Evolutionary conservation across 2,329 filamentous ascomycete genomes (phyloP).

Genomic region (Aureobasidium leucospermi): DNA sequence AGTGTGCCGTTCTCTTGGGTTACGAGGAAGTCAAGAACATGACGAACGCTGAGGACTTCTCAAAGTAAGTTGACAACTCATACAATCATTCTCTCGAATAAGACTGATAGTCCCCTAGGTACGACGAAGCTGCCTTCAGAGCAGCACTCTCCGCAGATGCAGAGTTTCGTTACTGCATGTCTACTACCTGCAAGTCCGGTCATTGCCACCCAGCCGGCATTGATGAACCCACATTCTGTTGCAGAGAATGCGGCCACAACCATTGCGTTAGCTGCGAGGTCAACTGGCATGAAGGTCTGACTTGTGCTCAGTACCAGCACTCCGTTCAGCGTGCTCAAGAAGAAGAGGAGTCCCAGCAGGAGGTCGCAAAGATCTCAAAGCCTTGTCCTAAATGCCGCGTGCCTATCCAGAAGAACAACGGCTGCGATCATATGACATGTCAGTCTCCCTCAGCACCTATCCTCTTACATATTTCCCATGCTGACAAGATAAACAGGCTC

Average conservation of each 20-base stretch:
- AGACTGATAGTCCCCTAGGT: not conserved
- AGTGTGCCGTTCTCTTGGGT: not conserved
- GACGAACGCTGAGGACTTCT: not conserved
- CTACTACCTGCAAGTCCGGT: constrained; percentile 10
- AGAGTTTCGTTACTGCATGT: not conserved
- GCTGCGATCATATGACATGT: constrained; percentile 6
- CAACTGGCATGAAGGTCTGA: constrained; percentile 26
- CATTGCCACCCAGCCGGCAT: constrained; percentile 19
- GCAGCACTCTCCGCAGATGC: not conserved
- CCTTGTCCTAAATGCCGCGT: not conserved
- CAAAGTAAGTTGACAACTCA: not conserved
- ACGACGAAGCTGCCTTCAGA: not conserved
- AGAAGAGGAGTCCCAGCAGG: not conserved
- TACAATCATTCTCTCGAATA: not conserved
- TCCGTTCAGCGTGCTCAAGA: not conserved
- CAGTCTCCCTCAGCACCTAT: not conserved
- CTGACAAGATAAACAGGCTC: not conserved
- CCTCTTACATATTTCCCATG: too few species aligned
- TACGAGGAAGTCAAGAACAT: not conserved
- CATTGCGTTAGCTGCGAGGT: constrained; percentile 26
- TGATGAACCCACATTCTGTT: constrained; percentile 22
- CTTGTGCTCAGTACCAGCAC: constrained; percentile 17
- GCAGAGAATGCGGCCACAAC: constrained; percentile 22
- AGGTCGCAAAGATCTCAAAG: not conserved
- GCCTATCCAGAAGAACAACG: not conserved